Percentiles rank a stretch among this genome's conserved stretches.
Evolutionary conservation across 441 rosid species (phyloP).

Genomic region (Arabidopsis hybrid): DNA sequence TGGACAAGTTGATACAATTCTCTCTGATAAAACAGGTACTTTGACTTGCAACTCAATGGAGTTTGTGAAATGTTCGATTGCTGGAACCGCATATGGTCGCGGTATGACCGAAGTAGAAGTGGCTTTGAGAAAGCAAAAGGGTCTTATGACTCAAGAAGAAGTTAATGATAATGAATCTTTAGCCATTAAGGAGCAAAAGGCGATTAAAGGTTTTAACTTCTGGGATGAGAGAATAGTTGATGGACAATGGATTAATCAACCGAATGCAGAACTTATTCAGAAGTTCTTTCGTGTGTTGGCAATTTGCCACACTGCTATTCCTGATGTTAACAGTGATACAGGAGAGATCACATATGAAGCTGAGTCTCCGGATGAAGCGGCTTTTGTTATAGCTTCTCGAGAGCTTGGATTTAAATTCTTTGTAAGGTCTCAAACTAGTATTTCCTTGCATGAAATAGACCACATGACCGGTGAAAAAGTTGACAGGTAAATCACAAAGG

Average conservation of each 20-base stretch:
- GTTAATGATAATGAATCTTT: constrained; percentile 38
- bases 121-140: constrained; percentile 59
- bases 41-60: constrained; percentile 97
- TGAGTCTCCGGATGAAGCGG: constrained; percentile 98
- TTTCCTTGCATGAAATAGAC: constrained; percentile 74
- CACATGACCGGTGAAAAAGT: constrained; percentile 51
- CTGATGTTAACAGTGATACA: constrained; percentile 57
- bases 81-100: constrained; percentile 78
- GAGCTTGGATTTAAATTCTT: constrained; percentile 88
- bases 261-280: constrained; percentile 59
- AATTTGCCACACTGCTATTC: constrained; percentile 87
- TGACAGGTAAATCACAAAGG: constrained; percentile 52
- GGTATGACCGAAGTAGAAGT: constrained; percentile 87
- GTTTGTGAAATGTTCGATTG: constrained; percentile 85
- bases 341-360: constrained; percentile 79
- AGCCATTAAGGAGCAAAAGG: constrained; percentile 33
- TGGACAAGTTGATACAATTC: constrained; percentile 82
- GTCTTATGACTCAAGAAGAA: constrained; percentile 46
- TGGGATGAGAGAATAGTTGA: constrained; percentile 78
- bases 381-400: constrained; percentile 84
- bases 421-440: constrained; percentile 71
- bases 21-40: constrained; percentile 97
- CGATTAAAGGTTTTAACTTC: constrained; percentile 85
- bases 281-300: constrained; percentile 77
- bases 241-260: constrained; percentile 75